Base-by-base conservation (phyloP, 805 yeast genomes). In the Cyberlindnera mrakii region DNA sequence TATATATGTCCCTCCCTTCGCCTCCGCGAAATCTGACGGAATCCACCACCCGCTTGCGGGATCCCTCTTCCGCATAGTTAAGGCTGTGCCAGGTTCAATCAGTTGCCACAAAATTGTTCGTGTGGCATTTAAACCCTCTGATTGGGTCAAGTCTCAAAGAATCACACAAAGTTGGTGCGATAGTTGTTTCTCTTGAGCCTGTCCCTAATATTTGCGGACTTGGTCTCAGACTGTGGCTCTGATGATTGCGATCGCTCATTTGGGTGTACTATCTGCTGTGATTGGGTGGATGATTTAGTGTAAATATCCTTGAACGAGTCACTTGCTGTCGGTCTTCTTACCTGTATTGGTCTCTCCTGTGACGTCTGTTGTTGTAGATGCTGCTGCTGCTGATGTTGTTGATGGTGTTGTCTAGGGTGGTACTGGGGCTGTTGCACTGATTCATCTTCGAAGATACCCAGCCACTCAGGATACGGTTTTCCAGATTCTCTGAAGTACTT, bases 121-220 rank as follows among this genome's bases (percentile, higher is more conserved):
- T 9, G 27, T 23, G 11, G 11, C 5, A 23, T 23, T 23, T 9
- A 10, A 23, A 23, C 11, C 27, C 11, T 9, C 27, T 23, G 27
- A 23, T 10, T 23, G 27, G 10, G 27, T 10, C 4, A 23, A 23
- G 27, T 23, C 3, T 10, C 27, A 23, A 10, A 23, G 30, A 33
- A n/a, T 30, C 25, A 29, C 7, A 35, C 49, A 35, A 57, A 57
- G 39, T 51, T 50, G 9, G 46, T 40, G 43, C 55, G 43, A 36
- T 54, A 50, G 41, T 53, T 55, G 40, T 56, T 55, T 33, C 55
- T 50, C 39, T 51, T 57, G 25, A 57, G 36, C 27, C 59, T 51
- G 33, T 54, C 60, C 27, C 48, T 53, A 52, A 57, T 53, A 1
- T 36, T 33, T 18, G 27, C 25, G n/a, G 35, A 25, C 18, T 33